A percentile compares a stretch with the other conserved stretches of the same genome.
Conservation (phyloP, 2,329 filamentous ascomycete species). For the Ophiostoma tasmaniense region DNA sequence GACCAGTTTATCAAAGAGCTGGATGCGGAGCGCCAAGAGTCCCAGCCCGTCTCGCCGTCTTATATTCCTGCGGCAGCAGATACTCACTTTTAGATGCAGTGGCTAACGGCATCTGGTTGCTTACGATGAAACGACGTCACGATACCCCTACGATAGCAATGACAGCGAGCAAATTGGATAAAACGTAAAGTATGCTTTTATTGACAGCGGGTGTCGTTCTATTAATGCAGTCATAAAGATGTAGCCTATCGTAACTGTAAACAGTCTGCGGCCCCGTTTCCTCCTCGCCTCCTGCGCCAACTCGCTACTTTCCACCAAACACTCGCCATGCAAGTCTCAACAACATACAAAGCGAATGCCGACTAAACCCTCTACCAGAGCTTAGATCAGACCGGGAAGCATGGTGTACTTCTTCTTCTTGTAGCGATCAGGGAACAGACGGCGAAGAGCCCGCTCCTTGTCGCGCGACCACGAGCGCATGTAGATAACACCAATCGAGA, state of each 20-base stretch:
- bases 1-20: conserved; percentile 7
- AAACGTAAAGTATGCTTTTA: background rate
- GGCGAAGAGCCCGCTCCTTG: conserved; percentile 85
- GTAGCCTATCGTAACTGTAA: background rate
- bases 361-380: background rate
- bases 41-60: background rate
- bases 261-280: background rate
- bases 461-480: conserved; percentile 85
- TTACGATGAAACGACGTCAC: background rate
- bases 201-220: background rate
- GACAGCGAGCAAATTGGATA: background rate
- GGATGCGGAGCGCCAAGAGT: background rate
- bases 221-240: background rate
- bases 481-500: conserved; percentile 60
- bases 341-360: background rate
- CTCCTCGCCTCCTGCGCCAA: background rate
- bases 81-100: background rate
- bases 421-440: conserved; percentile 87
- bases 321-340: background rate
- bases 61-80: background rate
- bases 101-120: background rate
- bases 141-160: background rate
- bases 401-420: conserved; percentile 87
- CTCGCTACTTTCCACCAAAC: background rate
- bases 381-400: conserved; percentile 66